Evolutionary conservation across 2,329 filamentous ascomycete species (phyloP).

Genomic region (Alternaria sp.): DNA sequence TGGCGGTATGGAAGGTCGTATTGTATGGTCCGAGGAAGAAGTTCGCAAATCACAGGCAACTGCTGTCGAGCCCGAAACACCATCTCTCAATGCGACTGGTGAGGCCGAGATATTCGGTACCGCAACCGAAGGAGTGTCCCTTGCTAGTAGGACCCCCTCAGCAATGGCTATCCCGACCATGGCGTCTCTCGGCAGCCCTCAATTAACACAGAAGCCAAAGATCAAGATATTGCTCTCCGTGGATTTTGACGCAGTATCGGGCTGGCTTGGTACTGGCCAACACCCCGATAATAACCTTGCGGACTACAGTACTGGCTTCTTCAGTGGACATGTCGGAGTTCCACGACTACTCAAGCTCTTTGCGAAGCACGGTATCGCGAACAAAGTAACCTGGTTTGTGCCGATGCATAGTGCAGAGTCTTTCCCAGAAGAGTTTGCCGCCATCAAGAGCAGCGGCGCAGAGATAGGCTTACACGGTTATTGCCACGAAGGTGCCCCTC

Average conservation of each 20-base stretch:
- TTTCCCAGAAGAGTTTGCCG: conserved; percentile 59
- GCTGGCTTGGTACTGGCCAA: conserved; percentile 64
- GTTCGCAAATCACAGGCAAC: conserved; percentile 21
- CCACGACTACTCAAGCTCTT: conserved; percentile 62
- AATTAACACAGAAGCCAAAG: conserved; percentile 22
- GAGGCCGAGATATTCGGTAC: conserved; percentile 17
- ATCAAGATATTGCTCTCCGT: conserved; percentile 52
- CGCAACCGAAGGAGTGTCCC: conserved; percentile 14
- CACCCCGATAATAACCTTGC: conserved; percentile 61
- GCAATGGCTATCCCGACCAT: not conserved
- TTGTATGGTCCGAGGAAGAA: conserved; percentile 58
- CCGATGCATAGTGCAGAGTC: conserved; percentile 66
- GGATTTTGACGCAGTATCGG: conserved; percentile 66
- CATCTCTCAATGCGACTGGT: not conserved
- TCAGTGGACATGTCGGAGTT: conserved; percentile 63
- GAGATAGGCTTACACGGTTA: conserved; percentile 62
- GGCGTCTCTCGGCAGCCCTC: not conserved
- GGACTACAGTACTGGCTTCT: conserved; percentile 63
- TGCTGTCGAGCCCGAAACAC: not conserved
- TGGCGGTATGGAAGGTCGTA: conserved; percentile 58
- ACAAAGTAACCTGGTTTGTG: conserved; percentile 66
- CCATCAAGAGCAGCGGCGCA: conserved; percentile 59
- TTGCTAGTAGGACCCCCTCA: conserved; percentile 1
- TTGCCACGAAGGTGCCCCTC: conserved; percentile 55
- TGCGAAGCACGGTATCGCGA: conserved; percentile 57